A percentile compares a stretch with the other conserved stretches of the same genome.
phyloP scores from a whole-genome alignment of 2,329 filamentous ascomycete genomes.

The Rhinocladiella mackenziei region DNA sequence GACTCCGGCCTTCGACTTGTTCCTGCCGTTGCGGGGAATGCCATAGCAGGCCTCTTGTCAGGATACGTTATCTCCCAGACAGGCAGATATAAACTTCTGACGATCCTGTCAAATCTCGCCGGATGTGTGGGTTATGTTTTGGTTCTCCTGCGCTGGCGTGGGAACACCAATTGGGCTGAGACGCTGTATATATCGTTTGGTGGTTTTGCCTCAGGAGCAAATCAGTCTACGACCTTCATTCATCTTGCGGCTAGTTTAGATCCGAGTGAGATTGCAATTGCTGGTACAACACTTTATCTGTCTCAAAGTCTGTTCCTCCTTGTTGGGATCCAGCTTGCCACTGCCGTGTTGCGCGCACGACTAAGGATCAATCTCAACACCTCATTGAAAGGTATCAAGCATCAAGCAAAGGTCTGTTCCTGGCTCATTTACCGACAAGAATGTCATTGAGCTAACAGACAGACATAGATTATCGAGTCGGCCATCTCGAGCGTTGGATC shows the following conservation, averaged over 20 bases:
- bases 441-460: no score
- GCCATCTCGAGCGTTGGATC: no score
- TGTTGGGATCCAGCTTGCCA: slow-evolving; percentile 12
- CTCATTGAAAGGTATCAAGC: neutral
- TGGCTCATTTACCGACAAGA: no score
- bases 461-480: no score
- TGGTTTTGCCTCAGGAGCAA: slow-evolving; percentile 50
- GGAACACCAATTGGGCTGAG: slow-evolving; percentile 53
- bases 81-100: slow-evolving; percentile 56
- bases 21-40: slow-evolving; percentile 64
- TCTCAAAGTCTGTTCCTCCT: slow-evolving; percentile 10
- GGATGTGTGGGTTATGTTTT: slow-evolving; percentile 52
- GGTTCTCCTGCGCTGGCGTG: slow-evolving; percentile 57
- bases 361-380: neutral
- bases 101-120: slow-evolving; percentile 49
- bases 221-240: slow-evolving; percentile 47
- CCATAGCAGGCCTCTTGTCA: slow-evolving; percentile 56
- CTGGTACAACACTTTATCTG: slow-evolving; percentile 47
- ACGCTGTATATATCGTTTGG: slow-evolving; percentile 59
- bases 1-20: slow-evolving; percentile 60
- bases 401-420: neutral
- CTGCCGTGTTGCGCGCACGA: slow-evolving; percentile 4
- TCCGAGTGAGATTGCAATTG: slow-evolving; percentile 47
- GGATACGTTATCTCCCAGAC: slow-evolving; percentile 58
- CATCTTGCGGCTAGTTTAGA: slow-evolving; percentile 47